Percentiles rank a stretch among this genome's conserved stretches.
Conservation (phyloP, 2,329 filamentous ascomycete species). For the Aspergillus neotritici region DNA sequence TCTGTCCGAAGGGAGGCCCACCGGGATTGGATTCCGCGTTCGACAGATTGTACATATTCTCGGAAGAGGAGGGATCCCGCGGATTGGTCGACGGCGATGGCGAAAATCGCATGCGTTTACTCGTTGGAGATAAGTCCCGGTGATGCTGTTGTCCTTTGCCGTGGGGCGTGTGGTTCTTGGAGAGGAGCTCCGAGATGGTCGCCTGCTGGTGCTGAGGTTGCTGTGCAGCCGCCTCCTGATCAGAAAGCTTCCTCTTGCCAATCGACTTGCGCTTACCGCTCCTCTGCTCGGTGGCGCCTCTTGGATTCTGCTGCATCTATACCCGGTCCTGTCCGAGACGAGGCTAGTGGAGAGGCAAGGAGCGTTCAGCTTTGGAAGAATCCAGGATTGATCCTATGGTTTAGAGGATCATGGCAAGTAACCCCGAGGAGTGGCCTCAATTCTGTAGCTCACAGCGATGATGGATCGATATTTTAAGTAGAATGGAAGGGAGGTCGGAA, state of each 20-base stretch:
- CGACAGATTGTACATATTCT: conserved; percentile 52
- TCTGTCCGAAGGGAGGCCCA: conserved; percentile 43
- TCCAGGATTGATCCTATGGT: conserved; percentile 10
- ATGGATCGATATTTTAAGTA: background rate
- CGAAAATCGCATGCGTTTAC: conserved; percentile 39
- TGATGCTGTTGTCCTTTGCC: conserved; percentile 14
- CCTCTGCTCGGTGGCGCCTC: conserved; percentile 35
- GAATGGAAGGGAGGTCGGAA: conserved; percentile 1
- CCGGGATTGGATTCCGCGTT: conserved; percentile 34
- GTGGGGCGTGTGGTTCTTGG: conserved; percentile 24
- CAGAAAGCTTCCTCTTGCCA: conserved; percentile 38
- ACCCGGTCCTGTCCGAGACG: conserved; percentile 32
- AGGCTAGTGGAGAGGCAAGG: conserved; percentile 8
- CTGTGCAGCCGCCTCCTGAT: conserved; percentile 29
- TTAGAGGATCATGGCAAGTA: conserved; percentile 15
- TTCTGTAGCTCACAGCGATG: background rate
- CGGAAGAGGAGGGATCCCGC: conserved; percentile 23
- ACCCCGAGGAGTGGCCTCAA: background rate
- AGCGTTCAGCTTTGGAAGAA: conserved; percentile 18
- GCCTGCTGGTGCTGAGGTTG: conserved; percentile 32
- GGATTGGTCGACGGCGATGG: conserved; percentile 19
- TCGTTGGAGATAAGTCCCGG: conserved; percentile 26
- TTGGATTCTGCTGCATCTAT: conserved; percentile 38
- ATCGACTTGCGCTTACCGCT: conserved; percentile 40
- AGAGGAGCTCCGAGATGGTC: conserved; percentile 44